Evolutionary conservation across 2,329 filamentous ascomycete genomes (phyloP).

Genomic region (Fusarium buharicum): DNA sequence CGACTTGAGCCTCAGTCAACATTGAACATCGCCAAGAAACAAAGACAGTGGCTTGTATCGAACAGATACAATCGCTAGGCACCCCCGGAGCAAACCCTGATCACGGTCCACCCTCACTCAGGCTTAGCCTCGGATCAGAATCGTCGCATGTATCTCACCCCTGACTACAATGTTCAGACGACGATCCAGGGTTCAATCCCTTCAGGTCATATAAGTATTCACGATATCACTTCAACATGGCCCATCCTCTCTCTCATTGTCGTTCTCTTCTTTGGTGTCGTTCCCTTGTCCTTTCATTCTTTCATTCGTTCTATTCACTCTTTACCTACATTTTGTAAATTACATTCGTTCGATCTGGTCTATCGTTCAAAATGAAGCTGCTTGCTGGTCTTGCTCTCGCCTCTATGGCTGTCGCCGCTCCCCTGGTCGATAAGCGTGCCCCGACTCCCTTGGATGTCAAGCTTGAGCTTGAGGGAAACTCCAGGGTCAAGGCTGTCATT

Average conservation of each 20-base stretch:
- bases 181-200: conserved; percentile 11
- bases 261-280: conserved; percentile 1
- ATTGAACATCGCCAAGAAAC: conserved; percentile 5
- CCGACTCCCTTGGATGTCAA: conserved; percentile 56
- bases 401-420: conserved; percentile 42
- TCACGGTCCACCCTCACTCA: conserved; percentile 11
- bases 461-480: conserved; percentile 61
- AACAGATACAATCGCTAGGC: conserved; percentile 11
- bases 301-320: conserved; percentile 14
- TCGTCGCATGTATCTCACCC: conserved; percentile 16
- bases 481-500: conserved; percentile 63
- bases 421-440: conserved; percentile 47
- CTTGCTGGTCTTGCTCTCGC: conserved; percentile 44
- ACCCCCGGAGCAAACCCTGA: conserved; percentile 22
- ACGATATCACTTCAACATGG: conserved; percentile 9
- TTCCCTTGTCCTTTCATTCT: conserved; percentile 15
- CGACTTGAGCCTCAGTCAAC: background rate
- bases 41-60: conserved; percentile 14
- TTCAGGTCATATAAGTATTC: conserved; percentile 29
- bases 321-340: conserved; percentile 9
- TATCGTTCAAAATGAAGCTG: conserved; percentile 43
- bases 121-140: conserved; percentile 12
- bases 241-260: background rate
- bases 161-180: conserved; percentile 6
- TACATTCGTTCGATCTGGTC: conserved; percentile 26